These are phyloP conservation scores for Oenanthe javanica DNA, from an alignment of 140 eudicot genomes.

Conservation along the genomic window DNA sequence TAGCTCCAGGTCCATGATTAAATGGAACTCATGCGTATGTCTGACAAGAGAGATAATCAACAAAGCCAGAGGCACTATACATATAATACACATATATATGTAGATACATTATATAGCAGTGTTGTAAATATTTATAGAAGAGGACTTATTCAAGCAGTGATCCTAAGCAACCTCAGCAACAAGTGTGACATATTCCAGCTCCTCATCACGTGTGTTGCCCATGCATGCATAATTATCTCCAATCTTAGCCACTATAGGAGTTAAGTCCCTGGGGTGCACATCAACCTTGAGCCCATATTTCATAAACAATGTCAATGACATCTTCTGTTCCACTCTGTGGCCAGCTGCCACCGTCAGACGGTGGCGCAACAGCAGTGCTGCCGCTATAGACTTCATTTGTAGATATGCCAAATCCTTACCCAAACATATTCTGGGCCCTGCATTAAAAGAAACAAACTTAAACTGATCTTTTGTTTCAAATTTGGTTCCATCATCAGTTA, in stretches of 20 bases:
- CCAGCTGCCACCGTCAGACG: conserved; percentile 39
- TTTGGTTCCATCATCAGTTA: conserved; percentile 33
- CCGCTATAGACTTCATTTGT: conserved; percentile 59
- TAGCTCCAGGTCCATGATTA: not conserved
- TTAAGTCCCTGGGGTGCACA: conserved; percentile 44
- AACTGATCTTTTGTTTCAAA: conserved; percentile 38
- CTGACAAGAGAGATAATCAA: conserved; percentile 9
- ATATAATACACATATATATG: not conserved
- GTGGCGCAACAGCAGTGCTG: conserved; percentile 55
- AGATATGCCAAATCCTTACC: conserved; percentile 53
- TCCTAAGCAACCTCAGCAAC: conserved; percentile 15
- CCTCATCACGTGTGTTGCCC: conserved; percentile 13
- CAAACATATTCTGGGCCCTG: conserved; percentile 47
- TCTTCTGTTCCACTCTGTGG: conserved; percentile 58
- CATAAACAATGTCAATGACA: conserved; percentile 50
- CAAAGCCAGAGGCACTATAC: not conserved
- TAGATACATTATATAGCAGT: not conserved
- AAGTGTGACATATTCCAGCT: conserved; percentile 11
- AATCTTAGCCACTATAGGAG: conserved; percentile 36
- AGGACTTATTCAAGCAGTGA: not conserved
- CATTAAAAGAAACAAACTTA: conserved; percentile 48
- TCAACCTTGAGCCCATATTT: conserved; percentile 50
- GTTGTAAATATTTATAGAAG: not conserved
- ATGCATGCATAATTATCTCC: conserved; percentile 13
- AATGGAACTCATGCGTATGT: not conserved